phyloP scores from a whole-genome alignment of 2,329 filamentous ascomycete species.

The Fusarium dimerum region DNA sequence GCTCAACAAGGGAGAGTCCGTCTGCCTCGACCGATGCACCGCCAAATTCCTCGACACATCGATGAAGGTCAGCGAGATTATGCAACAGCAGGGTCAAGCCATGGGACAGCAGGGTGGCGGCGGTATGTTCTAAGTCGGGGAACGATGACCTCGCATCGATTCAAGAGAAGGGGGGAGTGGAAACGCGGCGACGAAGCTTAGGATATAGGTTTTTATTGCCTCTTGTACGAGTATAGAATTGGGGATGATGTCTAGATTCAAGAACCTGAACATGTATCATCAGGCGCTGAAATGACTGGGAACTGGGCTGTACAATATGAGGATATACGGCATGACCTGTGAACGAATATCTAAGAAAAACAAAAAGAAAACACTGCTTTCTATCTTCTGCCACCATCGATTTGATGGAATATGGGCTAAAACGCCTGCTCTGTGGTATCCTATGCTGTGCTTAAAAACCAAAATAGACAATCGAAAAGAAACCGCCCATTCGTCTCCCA shows the following conservation, averaged over 20 bases:
- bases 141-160: too few relatives aligned
- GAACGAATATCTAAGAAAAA: not conserved
- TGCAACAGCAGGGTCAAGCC: slow-evolving; percentile 81
- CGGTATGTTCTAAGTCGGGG: slow-evolving; percentile 30
- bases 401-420: not conserved
- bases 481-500: not conserved
- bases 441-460: not conserved
- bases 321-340: not conserved
- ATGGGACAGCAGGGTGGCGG: slow-evolving; percentile 49
- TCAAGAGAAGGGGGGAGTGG: too few relatives aligned
- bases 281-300: not conserved
- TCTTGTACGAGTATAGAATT: slow-evolving; percentile 25
- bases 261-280: not conserved
- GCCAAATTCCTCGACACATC: slow-evolving; percentile 99
- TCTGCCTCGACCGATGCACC: slow-evolving; percentile 96
- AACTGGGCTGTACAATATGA: slow-evolving; percentile 1
- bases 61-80: slow-evolving; percentile 95
- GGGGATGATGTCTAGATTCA: not conserved
- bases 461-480: not conserved
- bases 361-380: not conserved
- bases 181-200: not conserved
- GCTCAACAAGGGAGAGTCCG: slow-evolving; percentile 97
- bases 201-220: not conserved
- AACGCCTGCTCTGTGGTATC: not conserved
- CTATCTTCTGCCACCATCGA: not conserved